Evolutionary conservation across 129 eudicot genomes (phyloP), one percentile per base, ranked within the genome.

Genomic region (Calendula officinalis): DNA sequence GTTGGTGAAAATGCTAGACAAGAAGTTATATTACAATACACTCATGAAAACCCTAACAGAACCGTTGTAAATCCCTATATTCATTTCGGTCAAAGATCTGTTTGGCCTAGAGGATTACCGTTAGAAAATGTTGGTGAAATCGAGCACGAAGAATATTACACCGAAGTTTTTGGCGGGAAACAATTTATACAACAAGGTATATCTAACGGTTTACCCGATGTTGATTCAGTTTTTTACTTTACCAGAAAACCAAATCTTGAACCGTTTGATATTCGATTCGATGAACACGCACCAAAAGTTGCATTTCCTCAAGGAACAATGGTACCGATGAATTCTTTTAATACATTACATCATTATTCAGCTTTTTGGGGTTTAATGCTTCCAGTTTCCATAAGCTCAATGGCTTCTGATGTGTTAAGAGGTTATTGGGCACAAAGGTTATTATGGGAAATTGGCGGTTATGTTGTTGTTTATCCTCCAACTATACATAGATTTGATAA

Each of bases 361-460:
- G 97, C 97, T 5, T 91, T 91, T 78, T 91, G 97, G 97, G 95
- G 84, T 11, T 78, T 91, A 78, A 91, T 91, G 97, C 88, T 91
- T 56, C 96, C 96, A 7, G 94, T 84, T 58, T 83, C 97, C 2
- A 83, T 94, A 5, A 88, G 97, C 76, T 71, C 95, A 22, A 94
- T 94, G 99, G 99, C 99, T 57, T 85, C 99, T 42, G 99, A 94
- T 80, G 82, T 94, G 16, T 68, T 94, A 65, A 81, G 99, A 74
- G 99, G 99, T n/a, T 94, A 94, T 69, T 94, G 97, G 97, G 91
- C 88, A 10, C 99, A 94, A 69, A 83, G 99, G 78, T 80, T 94
- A 52, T 78, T 94, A 74, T 94, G 99, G 99, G 99, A 94, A 64
- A 70, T 94, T 42, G 99, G 97, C 36, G 99, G 99, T 27, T 83